Evolutionary conservation across 768 basidiomycete species (phyloP), one percentile per base, ranked within the genome.

Genomic region (Suillus hirtellus): DNA sequence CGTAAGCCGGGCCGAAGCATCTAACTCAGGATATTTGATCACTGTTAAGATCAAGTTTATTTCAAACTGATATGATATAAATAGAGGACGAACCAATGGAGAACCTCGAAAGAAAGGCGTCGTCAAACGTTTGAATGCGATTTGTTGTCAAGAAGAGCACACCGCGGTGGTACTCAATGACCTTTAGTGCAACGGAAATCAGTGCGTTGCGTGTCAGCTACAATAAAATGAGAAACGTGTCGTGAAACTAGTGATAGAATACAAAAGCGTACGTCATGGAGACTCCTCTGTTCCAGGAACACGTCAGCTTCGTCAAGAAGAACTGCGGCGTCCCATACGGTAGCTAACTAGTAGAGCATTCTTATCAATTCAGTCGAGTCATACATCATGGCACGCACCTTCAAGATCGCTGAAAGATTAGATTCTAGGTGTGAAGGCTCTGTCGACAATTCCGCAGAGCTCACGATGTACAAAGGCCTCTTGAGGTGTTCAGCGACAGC

Each of bases 81-180:
- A 49, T 11, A 55, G 15, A 24, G 35, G 42, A 62, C 65, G 15
- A 19, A 70, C 69, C 86, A 65, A 88, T 84, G 70, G 86, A 86
- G 68, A 86, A 86, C 61, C 87, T 84, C 19, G 85, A 86, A 59
- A 87, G 80, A 81, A 88, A 89, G 10, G 88, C 88, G 65, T 86
- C 85, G 69, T 89, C 87, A 73, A 88, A 87, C 17, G 40, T 42
- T 58, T 58, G 40, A 31, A 58, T 14, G 1, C 56, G 55, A 58
- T 58, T 85, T 21, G 83, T 85, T 40, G 85, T 85, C 40, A 86
- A 75, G 77, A 86, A 86, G 53, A 86, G 78, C 68, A 86, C 84
- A 6, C 84, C 85, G 40, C 82, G 80, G 72, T 85, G 85, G 71
- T 85, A 86, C 66, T 86, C 85, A 59, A 86, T 78, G 69, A 84